These are phyloP conservation scores for Patellifolia procumbens DNA, from an alignment of 179 eudicot species.

Conservation along the genomic window DNA sequence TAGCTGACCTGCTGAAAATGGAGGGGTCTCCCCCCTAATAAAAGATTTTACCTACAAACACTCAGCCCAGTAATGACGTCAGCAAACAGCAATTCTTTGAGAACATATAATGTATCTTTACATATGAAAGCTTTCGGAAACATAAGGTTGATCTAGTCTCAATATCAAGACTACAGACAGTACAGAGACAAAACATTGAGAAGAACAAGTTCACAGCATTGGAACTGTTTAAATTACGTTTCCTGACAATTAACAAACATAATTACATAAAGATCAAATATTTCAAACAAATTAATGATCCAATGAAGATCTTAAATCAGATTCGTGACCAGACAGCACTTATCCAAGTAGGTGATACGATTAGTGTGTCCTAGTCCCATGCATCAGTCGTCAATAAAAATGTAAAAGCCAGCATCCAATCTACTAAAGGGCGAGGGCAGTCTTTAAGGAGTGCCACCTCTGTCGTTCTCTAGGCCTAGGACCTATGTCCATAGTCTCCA, in stretches of 20 bases:
- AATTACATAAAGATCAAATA: no score
- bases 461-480: no score
- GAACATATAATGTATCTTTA: background rate
- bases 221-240: background rate
- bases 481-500: no score
- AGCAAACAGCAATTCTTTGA: background rate
- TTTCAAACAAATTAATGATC: no score
- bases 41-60: constrained; percentile 72
- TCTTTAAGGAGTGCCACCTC: no score
- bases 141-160: background rate
- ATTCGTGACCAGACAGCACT: background rate
- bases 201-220: background rate
- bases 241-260: background rate
- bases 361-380: background rate
- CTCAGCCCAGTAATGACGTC: constrained; percentile 3
- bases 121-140: background rate
- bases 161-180: background rate
- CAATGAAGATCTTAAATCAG: background rate
- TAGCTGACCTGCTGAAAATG: constrained; percentile 79
- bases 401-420: no score
- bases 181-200: background rate
- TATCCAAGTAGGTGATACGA: background rate
- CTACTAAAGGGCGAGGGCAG: no score
- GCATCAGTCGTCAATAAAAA: background rate
- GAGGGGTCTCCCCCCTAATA: constrained; percentile 72